Base-by-base conservation (phyloP, 176 grass and related monocot genomes). In the Phyllostachys edulis region DNA sequence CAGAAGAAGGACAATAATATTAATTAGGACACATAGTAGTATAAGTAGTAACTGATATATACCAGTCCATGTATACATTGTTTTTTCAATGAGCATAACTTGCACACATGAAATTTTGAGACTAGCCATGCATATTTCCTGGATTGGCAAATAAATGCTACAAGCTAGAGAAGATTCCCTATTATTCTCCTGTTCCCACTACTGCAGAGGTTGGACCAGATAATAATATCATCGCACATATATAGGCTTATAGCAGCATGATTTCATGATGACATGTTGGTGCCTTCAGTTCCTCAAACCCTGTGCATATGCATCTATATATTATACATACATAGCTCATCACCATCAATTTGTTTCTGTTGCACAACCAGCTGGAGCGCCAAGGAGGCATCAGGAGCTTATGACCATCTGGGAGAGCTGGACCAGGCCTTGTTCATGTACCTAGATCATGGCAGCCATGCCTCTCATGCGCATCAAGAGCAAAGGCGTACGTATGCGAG, bases 361-460 rank as follows among this genome's bases (percentile, higher is more conserved):
- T 76, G 63, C 45, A 47, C 23, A 63, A 77, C 9, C 41, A 83
- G 82, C n/a, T n/a, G n/a, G 78, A 83, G 75, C 69, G 23, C 34
- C 73, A 92, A 89, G 82, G 91, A 92, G 42, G 93, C 86, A 10
- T 71, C 81, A 26, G 93, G 88, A 41, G 88, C 82, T 47, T 95
- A 95, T 84, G 93, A 95, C 88, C 78, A 90, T 57, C 81, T 95
- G 71, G 93, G 93, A 5, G 93, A 95, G 59, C 76, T 92, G 88
- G 93, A 95, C 81, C 90, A 92, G 47, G 88, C 93, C 21, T 63
- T 94, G 85, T 92, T 90, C 90, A 88, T 94, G 90, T 94, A 92
- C 77, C 76, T 94, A 75, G 93, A 94, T 44, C 87, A 94, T 47
- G 84, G 80, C 80, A 42, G 77, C 77, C 82, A 94, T 63, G 86